phyloP scores from a whole-genome alignment of 2,329 filamentous ascomycete species.

The Rhinocladiella mackenziei region DNA sequence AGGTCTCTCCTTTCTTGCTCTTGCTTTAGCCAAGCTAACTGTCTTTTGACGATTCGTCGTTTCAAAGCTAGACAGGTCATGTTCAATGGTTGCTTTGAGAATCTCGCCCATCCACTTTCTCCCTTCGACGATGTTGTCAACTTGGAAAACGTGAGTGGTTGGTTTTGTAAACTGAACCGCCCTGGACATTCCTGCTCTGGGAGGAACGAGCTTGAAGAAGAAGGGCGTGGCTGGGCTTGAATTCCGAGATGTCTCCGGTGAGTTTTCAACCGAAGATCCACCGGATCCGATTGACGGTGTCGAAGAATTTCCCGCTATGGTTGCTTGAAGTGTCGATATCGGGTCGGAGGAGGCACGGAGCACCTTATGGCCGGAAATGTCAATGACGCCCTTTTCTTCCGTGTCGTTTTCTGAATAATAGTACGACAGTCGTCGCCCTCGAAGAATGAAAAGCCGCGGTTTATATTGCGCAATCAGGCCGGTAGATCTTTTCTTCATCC shows the following conservation, averaged over 20 bases:
- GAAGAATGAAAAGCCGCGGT: constrained; percentile 88
- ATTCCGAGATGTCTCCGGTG: constrained; percentile 22
- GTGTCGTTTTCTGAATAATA: constrained; percentile 93
- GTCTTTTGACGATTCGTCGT: constrained; percentile 97
- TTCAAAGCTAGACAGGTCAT: constrained; percentile 67
- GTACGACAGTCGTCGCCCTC: constrained; percentile 85
- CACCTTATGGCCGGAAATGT: constrained; percentile 97
- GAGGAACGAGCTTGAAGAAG: constrained; percentile 96
- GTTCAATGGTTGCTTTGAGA: constrained; percentile 98
- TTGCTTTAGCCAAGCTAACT: constrained; percentile 84
- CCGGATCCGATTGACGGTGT: constrained; percentile 36
- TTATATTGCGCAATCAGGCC: constrained; percentile 98
- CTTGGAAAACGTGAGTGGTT: constrained; percentile 94
- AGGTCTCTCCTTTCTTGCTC: constrained; percentile 80
- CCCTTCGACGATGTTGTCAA: constrained; percentile 82
- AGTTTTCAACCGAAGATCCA: constrained; percentile 34
- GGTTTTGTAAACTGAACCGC: constrained; percentile 98
- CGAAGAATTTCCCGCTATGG: constrained; percentile 68
- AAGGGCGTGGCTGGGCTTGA: constrained; percentile 66
- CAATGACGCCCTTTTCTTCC: constrained; percentile 91
- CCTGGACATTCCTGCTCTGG: constrained; percentile 77
- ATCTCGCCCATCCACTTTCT: constrained; percentile 96
- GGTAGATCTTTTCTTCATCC: constrained; percentile 99
- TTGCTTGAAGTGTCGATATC: constrained; percentile 84
- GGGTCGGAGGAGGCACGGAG: constrained; percentile 88